These are phyloP conservation scores for Chaetomium fimeti DNA, from an alignment of 495 filamentous ascomycete genomes.

Conservation along the genomic window DNA sequence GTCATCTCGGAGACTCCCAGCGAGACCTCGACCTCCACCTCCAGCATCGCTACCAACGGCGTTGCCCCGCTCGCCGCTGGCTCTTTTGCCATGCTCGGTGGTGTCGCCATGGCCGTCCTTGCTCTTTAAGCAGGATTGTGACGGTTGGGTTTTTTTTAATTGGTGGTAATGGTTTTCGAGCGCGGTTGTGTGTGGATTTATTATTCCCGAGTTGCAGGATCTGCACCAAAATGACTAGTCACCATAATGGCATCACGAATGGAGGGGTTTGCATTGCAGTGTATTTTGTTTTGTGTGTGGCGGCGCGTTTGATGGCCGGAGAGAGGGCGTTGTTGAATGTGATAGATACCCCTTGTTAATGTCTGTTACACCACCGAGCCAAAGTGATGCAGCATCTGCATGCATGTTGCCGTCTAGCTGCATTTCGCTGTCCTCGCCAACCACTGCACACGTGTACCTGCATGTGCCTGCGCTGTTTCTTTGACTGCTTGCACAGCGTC, in stretches of 20 bases:
- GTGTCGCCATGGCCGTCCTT: constrained; percentile 43
- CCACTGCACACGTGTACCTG: neutral
- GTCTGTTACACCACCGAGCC: neutral
- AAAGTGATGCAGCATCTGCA: neutral
- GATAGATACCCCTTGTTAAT: constrained; percentile 15
- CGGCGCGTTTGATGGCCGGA: constrained; percentile 5
- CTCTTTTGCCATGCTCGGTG: constrained; percentile 41
- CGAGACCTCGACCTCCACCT: neutral
- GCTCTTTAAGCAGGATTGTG: constrained; percentile 38
- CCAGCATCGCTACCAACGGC: constrained; percentile 31
- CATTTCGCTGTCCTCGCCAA: neutral
- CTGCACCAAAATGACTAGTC: neutral
- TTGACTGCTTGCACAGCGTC: neutral
- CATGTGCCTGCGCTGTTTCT: neutral
- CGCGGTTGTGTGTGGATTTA: neutral
- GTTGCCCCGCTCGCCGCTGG: constrained; percentile 37
- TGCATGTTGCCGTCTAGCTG: neutral
- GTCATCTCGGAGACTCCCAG: constrained; percentile 9
- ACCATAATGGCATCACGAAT: constrained; percentile 6
- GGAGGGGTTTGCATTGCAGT: neutral
- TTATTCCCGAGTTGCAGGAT: neutral
- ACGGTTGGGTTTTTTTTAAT: neutral
- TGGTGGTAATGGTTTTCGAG: neutral
- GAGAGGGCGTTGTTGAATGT: constrained; percentile 9
- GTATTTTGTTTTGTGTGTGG: constrained; percentile 6